phyloP scores from a whole-genome alignment of 129 eudicot species.

The Smallanthus sonchifolius region DNA sequence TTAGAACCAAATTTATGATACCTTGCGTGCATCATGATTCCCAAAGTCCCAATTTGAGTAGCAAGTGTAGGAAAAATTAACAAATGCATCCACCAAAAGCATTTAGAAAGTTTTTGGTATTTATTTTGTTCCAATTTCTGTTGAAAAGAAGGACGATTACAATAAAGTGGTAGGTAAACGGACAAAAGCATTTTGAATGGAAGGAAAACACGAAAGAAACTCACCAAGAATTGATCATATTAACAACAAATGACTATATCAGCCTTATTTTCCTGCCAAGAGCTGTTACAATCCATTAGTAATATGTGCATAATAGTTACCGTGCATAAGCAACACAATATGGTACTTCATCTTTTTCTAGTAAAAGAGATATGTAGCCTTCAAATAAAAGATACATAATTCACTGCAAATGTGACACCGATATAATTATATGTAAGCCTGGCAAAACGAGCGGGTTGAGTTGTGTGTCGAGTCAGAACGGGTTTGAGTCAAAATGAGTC shows the following conservation, averaged over 20 bases:
- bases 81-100: not conserved
- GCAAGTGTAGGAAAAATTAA: conserved; percentile 31
- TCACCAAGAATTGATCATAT: conserved; percentile 64
- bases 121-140: too few relatives aligned
- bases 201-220: conserved; percentile 24
- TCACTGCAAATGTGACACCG: not conserved
- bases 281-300: conserved; percentile 2
- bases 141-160: too few relatives aligned
- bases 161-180: too few relatives aligned
- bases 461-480: too few relatives aligned
- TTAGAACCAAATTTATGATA: conserved; percentile 5
- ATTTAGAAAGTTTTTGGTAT: too few relatives aligned
- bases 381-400: not conserved
- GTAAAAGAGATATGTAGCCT: too few relatives aligned
- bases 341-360: not conserved
- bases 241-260: conserved; percentile 56
- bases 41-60: conserved; percentile 95
- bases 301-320: not conserved
- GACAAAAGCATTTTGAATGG: not conserved
- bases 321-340: not conserved
- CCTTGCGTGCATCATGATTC: conserved; percentile 92
- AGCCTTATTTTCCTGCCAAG: conserved; percentile 58
- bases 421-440: too few relatives aligned
- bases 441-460: too few relatives aligned
- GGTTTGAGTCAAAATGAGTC: too few relatives aligned